Evolutionary conservation across 768 basidiomycete species (phyloP).

Genomic region (Termitomyces heimii): DNA sequence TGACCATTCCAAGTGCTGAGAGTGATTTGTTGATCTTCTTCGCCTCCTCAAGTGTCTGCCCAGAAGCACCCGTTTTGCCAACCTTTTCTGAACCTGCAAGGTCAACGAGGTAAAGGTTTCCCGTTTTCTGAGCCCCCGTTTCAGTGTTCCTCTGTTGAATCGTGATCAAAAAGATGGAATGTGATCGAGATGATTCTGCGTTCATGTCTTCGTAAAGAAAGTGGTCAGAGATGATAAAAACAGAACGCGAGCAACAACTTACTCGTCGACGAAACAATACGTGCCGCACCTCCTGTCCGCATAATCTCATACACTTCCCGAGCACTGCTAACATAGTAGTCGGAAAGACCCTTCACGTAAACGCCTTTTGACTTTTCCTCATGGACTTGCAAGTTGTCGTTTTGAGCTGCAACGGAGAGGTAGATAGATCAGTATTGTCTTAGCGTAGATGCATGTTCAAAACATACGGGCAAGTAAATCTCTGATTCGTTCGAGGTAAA

Average conservation of each 20-base stretch:
- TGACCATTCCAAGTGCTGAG: slow-evolving; percentile 98
- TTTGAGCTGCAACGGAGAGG: slow-evolving; percentile 60
- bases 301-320: slow-evolving; percentile 98
- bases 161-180: slow-evolving; percentile 97
- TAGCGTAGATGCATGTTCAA: background rate
- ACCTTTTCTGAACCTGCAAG: slow-evolving; percentile 99
- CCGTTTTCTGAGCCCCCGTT: slow-evolving; percentile 91
- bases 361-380: slow-evolving; percentile 98
- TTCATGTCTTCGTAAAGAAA: slow-evolving; percentile 84
- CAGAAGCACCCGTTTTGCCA: slow-evolving; percentile 98
- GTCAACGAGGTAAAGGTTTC: slow-evolving; percentile 96
- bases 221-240: background rate
- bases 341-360: slow-evolving; percentile 95
- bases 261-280: slow-evolving; percentile 95
- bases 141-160: slow-evolving; percentile 97
- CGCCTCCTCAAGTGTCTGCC: slow-evolving; percentile 97
- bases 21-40: slow-evolving; percentile 99
- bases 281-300: slow-evolving; percentile 88
- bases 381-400: slow-evolving; percentile 97
- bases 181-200: slow-evolving; percentile 96
- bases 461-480: slow-evolving; percentile 92
- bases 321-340: slow-evolving; percentile 96
- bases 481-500: slow-evolving; percentile 93
- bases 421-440: background rate
- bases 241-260: slow-evolving; percentile 24